phyloP scores from a whole-genome alignment of 352 stramenopile species.

The Pythium periplocum region DNA sequence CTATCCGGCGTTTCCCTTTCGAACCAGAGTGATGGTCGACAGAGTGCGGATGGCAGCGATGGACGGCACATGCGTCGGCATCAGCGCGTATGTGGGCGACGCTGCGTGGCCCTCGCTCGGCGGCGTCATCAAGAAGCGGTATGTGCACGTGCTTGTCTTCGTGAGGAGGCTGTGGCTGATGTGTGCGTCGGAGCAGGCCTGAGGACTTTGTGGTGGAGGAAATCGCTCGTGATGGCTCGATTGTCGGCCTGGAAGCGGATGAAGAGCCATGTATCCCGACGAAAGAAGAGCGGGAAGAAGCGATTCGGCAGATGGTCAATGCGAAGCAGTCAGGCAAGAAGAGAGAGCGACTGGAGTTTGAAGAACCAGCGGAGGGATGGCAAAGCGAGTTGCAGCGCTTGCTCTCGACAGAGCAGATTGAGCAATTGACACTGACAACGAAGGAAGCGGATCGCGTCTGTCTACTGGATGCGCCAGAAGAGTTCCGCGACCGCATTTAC shows the following conservation, averaged over 20 bases:
- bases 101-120: conserved; percentile 12
- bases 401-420: conserved; percentile 16
- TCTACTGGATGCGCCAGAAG: conserved; percentile 28
- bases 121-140: conserved; percentile 44
- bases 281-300: conserved; percentile 25
- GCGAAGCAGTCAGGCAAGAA: conserved; percentile 29
- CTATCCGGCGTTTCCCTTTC: too few species aligned
- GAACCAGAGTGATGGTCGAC: neutral
- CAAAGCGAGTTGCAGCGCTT: conserved; percentile 25
- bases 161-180: neutral
- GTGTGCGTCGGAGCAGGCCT: conserved; percentile 16
- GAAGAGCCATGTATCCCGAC: conserved; percentile 23
- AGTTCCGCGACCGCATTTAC: conserved; percentile 57
- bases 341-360: conserved; percentile 39
- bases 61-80: conserved; percentile 33
- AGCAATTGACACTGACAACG: neutral
- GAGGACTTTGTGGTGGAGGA: conserved; percentile 73
- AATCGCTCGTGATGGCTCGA: conserved; percentile 32
- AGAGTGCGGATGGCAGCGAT: neutral
- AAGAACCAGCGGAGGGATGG: conserved; percentile 47
- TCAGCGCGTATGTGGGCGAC: conserved; percentile 33
- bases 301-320: conserved; percentile 9
- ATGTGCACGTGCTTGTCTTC: conserved; percentile 18
- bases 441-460: conserved; percentile 1
- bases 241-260: conserved; percentile 24